Evolutionary conservation across 2,329 filamentous ascomycete species (phyloP).

Genomic region (Pezicula neosporulosa): DNA sequence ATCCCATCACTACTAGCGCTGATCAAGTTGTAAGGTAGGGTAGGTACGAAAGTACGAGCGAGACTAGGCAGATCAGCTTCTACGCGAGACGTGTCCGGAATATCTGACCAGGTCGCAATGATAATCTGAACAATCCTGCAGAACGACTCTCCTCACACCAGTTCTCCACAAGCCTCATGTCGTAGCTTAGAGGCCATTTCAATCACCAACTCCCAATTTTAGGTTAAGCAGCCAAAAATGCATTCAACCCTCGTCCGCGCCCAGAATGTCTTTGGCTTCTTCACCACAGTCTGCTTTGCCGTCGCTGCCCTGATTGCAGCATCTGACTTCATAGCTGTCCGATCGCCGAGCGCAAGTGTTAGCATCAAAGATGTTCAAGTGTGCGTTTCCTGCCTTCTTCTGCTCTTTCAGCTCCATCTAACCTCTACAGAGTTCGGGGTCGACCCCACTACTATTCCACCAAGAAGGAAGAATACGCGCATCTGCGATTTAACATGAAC

Average conservation of each 20-base stretch:
- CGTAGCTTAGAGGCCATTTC: no score
- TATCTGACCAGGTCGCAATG: neutral
- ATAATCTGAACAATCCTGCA: no score
- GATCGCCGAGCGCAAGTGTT: constrained; percentile 63
- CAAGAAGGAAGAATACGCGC: constrained; percentile 93
- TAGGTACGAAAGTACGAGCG: neutral
- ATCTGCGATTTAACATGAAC: constrained; percentile 89
- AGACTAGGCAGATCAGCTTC: neutral
- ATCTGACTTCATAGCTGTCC: constrained; percentile 69
- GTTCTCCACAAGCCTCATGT: neutral
- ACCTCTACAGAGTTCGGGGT: constrained; percentile 63
- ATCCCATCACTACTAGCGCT: constrained; percentile 1
- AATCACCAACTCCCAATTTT: neutral
- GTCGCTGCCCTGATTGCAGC: constrained; percentile 77
- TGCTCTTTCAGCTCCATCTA: neutral
- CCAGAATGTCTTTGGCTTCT: constrained; percentile 96
- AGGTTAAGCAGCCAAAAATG: constrained; percentile 49
- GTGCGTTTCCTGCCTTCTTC: constrained; percentile 44
- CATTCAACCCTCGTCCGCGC: constrained; percentile 80
- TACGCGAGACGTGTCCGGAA: neutral
- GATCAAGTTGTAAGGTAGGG: neutral
- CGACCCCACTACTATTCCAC: constrained; percentile 93
- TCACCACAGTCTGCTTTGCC: constrained; percentile 87
- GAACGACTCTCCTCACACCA: no score
- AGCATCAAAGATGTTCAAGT: constrained; percentile 78